Percentiles rank a stretch among this genome's conserved stretches.
Conservation (phyloP, 2,329 filamentous ascomycete genomes). For the Paraphaeosphaeria minitans region DNA sequence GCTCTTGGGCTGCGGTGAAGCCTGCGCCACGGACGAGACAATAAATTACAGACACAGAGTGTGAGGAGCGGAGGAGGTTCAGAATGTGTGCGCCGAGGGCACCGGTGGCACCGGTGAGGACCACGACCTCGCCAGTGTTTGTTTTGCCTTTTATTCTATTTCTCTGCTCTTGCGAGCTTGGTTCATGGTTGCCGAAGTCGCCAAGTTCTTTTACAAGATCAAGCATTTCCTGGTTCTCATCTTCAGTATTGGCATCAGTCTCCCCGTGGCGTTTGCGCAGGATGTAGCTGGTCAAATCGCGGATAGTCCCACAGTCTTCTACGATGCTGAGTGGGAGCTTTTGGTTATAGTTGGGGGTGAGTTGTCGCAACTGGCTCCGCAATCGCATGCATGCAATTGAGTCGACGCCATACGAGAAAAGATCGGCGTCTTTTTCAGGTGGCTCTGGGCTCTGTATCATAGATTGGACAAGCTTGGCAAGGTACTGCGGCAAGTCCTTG, state of each 20-base stretch:
- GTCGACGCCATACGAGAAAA: conserved; percentile 65
- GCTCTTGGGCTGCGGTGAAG: conserved; percentile 35
- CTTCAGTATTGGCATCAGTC: conserved; percentile 33
- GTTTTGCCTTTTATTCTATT: background rate
- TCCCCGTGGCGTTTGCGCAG: conserved; percentile 47
- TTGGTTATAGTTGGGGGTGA: conserved; percentile 42
- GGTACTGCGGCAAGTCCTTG: conserved; percentile 29
- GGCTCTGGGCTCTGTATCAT: conserved; percentile 28
- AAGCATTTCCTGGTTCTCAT: conserved; percentile 52
- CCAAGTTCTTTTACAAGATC: conserved; percentile 56
- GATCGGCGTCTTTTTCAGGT: conserved; percentile 52
- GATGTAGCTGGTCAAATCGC: conserved; percentile 47
- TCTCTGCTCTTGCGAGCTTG: background rate
- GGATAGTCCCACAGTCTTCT: conserved; percentile 64
- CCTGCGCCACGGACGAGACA: conserved; percentile 60
- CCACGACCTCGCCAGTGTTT: conserved; percentile 21
- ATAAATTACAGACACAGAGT: conserved; percentile 54
- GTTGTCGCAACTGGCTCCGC: conserved; percentile 43
- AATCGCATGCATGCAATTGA: conserved; percentile 64
- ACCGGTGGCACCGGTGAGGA: conserved; percentile 59
- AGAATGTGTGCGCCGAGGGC: conserved; percentile 59
- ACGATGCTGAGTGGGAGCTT: conserved; percentile 62
- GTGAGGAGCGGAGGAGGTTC: conserved; percentile 48
- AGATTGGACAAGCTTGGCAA: conserved; percentile 25
- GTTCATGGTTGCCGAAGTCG: conserved; percentile 42